Evolutionary conservation across 371 early-diverging fungal species (phyloP).

Genomic region (Lichtheimia ornata): DNA sequence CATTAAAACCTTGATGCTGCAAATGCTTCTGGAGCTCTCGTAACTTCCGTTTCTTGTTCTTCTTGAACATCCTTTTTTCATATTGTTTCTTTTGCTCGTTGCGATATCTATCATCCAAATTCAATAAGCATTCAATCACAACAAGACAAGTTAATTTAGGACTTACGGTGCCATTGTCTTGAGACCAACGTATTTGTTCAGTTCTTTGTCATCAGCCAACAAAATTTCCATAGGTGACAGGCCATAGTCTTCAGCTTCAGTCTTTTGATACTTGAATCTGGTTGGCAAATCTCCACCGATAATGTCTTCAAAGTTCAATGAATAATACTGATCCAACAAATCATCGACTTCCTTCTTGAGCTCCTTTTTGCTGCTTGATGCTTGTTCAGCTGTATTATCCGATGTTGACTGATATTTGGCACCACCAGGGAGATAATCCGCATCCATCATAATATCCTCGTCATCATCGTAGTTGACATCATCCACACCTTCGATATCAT

Average conservation of each 20-base stretch:
- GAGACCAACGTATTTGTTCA: constrained; percentile 83
- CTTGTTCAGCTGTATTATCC: not conserved
- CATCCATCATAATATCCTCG: constrained; percentile 85
- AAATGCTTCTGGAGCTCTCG: constrained; percentile 11
- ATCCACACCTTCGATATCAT: constrained; percentile 66
- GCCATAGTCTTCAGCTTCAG: constrained; percentile 75
- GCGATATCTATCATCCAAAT: constrained; percentile 14
- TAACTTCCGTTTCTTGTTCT: not conserved
- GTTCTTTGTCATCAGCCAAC: constrained; percentile 84
- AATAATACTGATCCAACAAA: constrained; percentile 87
- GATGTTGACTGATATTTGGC: constrained; percentile 43
- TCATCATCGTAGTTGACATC: constrained; percentile 26
- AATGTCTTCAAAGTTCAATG: constrained; percentile 93
- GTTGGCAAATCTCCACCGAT: constrained; percentile 87
- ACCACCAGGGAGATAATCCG: constrained; percentile 82
- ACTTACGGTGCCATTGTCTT: constrained; percentile 89
- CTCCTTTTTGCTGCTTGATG: constrained; percentile 7
- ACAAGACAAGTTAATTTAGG: not conserved
- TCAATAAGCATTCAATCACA: not conserved
- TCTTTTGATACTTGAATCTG: constrained; percentile 88
- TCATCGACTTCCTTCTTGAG: constrained; percentile 43
- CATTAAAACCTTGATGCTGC: constrained; percentile 4
- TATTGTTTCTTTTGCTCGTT: not conserved
- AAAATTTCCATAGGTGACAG: constrained; percentile 83
- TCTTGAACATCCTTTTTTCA: constrained; percentile 11